Evolutionary conservation across 805 yeast species (phyloP), one percentile per base, ranked within the genome.

Genomic region (Ascoidea asiatica): DNA sequence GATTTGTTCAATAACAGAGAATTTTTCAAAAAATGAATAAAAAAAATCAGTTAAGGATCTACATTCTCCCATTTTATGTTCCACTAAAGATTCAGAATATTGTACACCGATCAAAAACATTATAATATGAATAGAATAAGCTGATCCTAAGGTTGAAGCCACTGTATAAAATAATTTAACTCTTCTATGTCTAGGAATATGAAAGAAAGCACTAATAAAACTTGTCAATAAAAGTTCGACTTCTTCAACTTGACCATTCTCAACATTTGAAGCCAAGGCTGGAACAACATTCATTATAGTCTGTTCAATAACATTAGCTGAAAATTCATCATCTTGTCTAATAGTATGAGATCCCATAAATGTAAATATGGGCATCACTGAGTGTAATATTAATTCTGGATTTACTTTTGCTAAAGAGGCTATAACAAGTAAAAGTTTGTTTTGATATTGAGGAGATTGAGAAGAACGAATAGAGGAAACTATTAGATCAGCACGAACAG

Each of bases 321-420:
- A 87, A 56, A 85, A 90, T 58, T 87, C 97, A 61, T 92, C 97
- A 60, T 92, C 98, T 63, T 92, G 96, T 56, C 95, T 81, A 43
- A 92, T 76, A 13, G 97, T 89, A 56, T 88, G 95, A 11, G 97
- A 95, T 48, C 98, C 98, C 97, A 92, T 92, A 55, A 92, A 92
- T 1, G 98, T 92, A 68, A 92, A 92, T 43, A 92, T 90, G n/a
- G 98, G 98, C 98, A 92, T 92, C 6, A 92, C 95, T 2, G 96
- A 84, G 63, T 92, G 97, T 44, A 92, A 67, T 22, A 92, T 88
- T 23, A 83, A 76, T 56, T 90, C 97, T 6, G 97, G 96, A 11
- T 90, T 84, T 45, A 92, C 64, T 1, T 87, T 69, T 1, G 97
- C 97, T 52, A 92, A 66, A 42, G 87, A 81, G 2, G 97, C 83